A percentile compares a stretch with the other conserved stretches of the same genome.
phyloP scores from a whole-genome alignment of 176 grass and related monocot genomes.

The Avena insularis region DNA sequence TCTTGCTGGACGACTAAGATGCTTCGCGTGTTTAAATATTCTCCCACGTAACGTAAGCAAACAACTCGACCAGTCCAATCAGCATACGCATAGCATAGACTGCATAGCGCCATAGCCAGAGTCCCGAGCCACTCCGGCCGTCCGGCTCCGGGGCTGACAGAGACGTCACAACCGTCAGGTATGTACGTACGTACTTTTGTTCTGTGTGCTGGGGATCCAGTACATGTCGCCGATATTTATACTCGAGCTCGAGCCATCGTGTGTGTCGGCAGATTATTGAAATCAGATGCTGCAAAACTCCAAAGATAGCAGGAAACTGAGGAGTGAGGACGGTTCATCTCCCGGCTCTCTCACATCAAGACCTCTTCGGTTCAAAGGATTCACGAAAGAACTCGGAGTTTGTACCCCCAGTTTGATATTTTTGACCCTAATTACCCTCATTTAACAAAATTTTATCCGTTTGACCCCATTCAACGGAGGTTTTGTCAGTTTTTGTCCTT shows the following conservation, averaged over 20 bases:
- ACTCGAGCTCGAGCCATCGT: not conserved
- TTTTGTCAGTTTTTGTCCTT: too few relatives aligned
- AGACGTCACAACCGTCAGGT: conserved; percentile 38
- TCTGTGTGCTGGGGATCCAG: conserved; percentile 6
- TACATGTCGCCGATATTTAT: not conserved
- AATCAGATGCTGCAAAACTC: not conserved
- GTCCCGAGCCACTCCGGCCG: not conserved
- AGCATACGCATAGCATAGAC: not conserved
- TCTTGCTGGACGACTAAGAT: not conserved
- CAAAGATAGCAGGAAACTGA: not conserved
- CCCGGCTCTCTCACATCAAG: not conserved
- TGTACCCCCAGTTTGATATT: too few relatives aligned
- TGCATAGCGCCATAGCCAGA: not conserved
- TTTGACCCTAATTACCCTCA: too few relatives aligned
- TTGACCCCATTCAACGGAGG: too few relatives aligned
- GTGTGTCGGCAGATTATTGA: conserved; percentile 40
- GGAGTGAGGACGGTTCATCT: not conserved
- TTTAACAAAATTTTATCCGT: too few relatives aligned
- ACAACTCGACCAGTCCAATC: conserved; percentile 36
- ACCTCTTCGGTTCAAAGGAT: too few relatives aligned
- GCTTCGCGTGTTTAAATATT: not conserved
- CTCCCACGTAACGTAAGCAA: not conserved
- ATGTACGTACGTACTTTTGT: not conserved
- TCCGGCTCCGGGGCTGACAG: conserved; percentile 23
- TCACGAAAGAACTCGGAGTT: too few relatives aligned